Conservation (phyloP, 768 basidiomycete genomes). For the Mycena galopus region DNA sequence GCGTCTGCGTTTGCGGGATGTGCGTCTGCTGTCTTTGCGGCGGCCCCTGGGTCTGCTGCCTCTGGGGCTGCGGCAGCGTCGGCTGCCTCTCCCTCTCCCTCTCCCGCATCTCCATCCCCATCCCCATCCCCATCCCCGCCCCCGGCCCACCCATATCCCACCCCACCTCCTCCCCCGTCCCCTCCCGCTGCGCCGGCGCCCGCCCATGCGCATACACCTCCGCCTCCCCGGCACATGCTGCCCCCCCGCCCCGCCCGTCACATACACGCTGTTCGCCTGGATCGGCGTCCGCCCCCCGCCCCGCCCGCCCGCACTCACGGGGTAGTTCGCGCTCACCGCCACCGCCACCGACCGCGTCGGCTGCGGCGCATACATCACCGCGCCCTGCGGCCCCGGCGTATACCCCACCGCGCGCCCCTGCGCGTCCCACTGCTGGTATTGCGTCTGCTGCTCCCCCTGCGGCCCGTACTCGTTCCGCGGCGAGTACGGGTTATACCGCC, state of each 20-base stretch:
- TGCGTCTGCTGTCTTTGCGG: not conserved
- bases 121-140: slow-evolving; percentile 46
- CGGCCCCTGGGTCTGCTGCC: not conserved
- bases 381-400: slow-evolving; percentile 52
- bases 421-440: slow-evolving; percentile 67
- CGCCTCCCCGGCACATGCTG: slow-evolving; percentile 13
- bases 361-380: slow-evolving; percentile 61
- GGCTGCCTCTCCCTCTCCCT: not conserved
- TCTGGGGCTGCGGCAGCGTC: not conserved
- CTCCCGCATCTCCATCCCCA: slow-evolving; percentile 46
- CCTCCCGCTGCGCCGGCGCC: slow-evolving; percentile 19
- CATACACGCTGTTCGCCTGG: not conserved
- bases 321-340: no score
- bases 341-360: slow-evolving; percentile 47
- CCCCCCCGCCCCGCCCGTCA: not conserved
- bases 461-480: not conserved
- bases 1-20: not conserved
- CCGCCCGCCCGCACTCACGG: not conserved
- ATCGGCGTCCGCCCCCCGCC: not conserved
- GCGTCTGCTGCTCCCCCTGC: slow-evolving; percentile 50
- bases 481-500: not conserved
- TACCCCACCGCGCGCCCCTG: slow-evolving; percentile 64
- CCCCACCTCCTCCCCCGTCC: slow-evolving; percentile 48
- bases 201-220: slow-evolving; percentile 34
- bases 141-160: slow-evolving; percentile 51